Evolutionary conservation across 345 rosid species (phyloP), one percentile per base, ranked within the genome.

Genomic region (Lenwebbia sp.): DNA sequence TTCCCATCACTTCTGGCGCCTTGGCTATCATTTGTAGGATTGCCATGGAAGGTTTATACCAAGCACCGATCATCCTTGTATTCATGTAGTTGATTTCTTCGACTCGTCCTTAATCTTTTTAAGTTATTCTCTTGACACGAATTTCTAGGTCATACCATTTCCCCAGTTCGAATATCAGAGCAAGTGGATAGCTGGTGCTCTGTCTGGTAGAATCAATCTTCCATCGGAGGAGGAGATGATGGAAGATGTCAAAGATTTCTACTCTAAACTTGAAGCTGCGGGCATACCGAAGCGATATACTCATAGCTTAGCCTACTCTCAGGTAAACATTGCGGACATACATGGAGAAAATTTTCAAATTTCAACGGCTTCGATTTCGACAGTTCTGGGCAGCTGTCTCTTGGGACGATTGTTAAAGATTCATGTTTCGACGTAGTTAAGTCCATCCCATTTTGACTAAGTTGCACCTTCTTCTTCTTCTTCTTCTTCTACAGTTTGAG

Each of bases 181-280:
- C 95, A 93, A 93, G 90, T 97, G 98, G 99, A 91, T 97, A 83
- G 96, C 98, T 1, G 94, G 96, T 86, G 91, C 88, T 87, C 89
- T 97, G 86, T 96, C 97, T 7, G 97, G 98, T 87, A 90, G 94
- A 54, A 87, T 94, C 44, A 65, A 41, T 40, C 96, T 96, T 84
- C 98, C 98, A 30, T 91, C 92, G 0, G 85, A 88, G 54, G 93
- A 92, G 87, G 92, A 93, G 86, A 97, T 96, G 98, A 91, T 90
- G 93, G 90, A 90, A 81, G 95, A 93, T 23, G 84, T 92, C 44
- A 83, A 91, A 86, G 85, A 90, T 40, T 91, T 93, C n/a, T 95
- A 96, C 65, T 62, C 88, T 3, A 41, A 87, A 26, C 95, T 93
- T 26, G 93, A 95, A 91, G 91, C 93, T 44, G 87, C 92, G 57